Conservation (phyloP, 164 flowering plant species). For the Macadamia integrifolia region DNA sequence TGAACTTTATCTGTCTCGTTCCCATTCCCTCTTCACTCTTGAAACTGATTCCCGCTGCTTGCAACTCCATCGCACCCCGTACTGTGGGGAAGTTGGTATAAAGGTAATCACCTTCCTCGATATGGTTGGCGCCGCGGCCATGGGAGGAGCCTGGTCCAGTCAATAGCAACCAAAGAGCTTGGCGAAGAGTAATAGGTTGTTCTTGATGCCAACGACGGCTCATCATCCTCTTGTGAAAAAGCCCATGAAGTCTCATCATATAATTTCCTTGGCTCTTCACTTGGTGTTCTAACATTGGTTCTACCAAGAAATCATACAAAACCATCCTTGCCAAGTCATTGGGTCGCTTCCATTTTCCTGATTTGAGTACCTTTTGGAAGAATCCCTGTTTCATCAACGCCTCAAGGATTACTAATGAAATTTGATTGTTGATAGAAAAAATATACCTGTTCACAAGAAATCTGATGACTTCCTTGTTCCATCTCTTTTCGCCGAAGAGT, state of each 20-base stretch:
- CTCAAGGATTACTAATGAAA: too few relatives aligned
- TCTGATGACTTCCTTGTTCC: too few relatives aligned
- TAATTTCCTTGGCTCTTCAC: not conserved
- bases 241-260: too few relatives aligned
- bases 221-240: not conserved
- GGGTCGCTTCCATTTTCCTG: too few relatives aligned
- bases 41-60: not conserved
- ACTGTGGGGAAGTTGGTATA: too few relatives aligned
- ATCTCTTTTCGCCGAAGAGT: too few relatives aligned
- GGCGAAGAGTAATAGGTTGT: slow-evolving; percentile 1
- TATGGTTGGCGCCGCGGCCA: not conserved
- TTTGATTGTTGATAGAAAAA: too few relatives aligned
- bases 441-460: too few relatives aligned
- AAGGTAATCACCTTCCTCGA: not conserved
- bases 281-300: not conserved
- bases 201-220: not conserved
- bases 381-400: too few relatives aligned
- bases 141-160: not conserved
- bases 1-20: not conserved
- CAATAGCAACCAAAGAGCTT: slow-evolving; percentile 9
- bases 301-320: not conserved
- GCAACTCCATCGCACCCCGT: slow-evolving; percentile 3
- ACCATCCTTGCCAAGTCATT: not conserved
- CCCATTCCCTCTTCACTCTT: not conserved
- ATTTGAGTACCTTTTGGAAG: too few relatives aligned